Evolutionary conservation across 768 basidiomycete genomes (phyloP).

Genomic region (Podaxis sp.): DNA sequence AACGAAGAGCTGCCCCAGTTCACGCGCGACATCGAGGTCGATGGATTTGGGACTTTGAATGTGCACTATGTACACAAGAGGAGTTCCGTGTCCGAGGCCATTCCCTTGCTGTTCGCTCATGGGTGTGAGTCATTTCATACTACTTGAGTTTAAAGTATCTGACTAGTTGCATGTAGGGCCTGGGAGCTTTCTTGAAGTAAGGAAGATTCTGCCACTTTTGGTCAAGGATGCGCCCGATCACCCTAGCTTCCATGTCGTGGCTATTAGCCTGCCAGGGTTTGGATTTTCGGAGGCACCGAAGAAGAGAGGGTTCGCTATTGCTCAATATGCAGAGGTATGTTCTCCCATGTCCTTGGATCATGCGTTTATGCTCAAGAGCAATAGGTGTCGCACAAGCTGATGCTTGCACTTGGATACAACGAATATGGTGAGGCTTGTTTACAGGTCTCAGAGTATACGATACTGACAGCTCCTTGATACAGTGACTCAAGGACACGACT

Average conservation of each 20-base stretch:
- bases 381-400: constrained; percentile 43
- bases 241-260: constrained; percentile 64
- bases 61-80: constrained; percentile 56
- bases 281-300: constrained; percentile 56
- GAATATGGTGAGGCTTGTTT: constrained; percentile 33
- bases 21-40: constrained; percentile 46
- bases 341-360: background rate
- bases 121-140: constrained; percentile 34
- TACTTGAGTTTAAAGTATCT: background rate
- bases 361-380: background rate
- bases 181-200: constrained; percentile 52
- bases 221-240: constrained; percentile 34
- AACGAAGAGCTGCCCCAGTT: constrained; percentile 52
- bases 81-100: constrained; percentile 36
- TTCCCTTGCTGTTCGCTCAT: constrained; percentile 41
- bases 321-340: constrained; percentile 51
- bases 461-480: background rate
- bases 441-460: background rate
- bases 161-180: constrained; percentile 40
- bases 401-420: constrained; percentile 42
- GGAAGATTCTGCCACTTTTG: constrained; percentile 54
- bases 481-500: constrained; percentile 28
- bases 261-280: constrained; percentile 53
- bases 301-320: constrained; percentile 41
- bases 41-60: constrained; percentile 35